Evolutionary conservation across 176 grass and related monocot genomes (phyloP).

Genomic region (Oryza meridionalis): DNA sequence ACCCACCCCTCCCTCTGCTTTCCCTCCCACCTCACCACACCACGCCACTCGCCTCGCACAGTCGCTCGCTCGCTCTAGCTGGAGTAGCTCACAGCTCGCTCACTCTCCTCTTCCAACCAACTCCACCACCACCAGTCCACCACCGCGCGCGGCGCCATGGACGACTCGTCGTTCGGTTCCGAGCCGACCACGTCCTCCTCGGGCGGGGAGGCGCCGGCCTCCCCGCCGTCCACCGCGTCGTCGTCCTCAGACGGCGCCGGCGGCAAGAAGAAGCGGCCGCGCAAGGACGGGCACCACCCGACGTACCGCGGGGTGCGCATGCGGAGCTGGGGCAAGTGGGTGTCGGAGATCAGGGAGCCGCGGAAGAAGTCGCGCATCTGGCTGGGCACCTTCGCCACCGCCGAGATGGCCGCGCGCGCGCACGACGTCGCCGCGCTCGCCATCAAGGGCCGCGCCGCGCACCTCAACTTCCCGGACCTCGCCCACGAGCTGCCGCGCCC

Average conservation of each 20-base stretch:
- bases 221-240: constrained; percentile 38
- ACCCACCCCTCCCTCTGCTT: constrained; percentile 23
- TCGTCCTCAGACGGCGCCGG: not conserved
- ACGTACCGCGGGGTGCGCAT: constrained; percentile 87
- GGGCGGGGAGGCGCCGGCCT: constrained; percentile 6
- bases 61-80: constrained; percentile 24
- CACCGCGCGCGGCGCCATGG: not conserved
- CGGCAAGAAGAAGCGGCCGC: constrained; percentile 42
- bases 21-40: constrained; percentile 26
- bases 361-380: constrained; percentile 92
- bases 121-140: constrained; percentile 42
- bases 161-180: constrained; percentile 51
- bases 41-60: not conserved
- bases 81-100: not conserved
- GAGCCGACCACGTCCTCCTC: constrained; percentile 53
- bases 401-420: constrained; percentile 90
- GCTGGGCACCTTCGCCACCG: constrained; percentile 86
- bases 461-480: constrained; percentile 74
- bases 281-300: constrained; percentile 67
- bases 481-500: constrained; percentile 59
- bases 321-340: constrained; percentile 95
- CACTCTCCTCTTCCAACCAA: constrained; percentile 37
- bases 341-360: constrained; percentile 90
- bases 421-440: constrained; percentile 89
- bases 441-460: constrained; percentile 69